Base-by-base conservation (phyloP, 1,139 yeast genomes). In the Insectozyma bohioensis region DNA sequence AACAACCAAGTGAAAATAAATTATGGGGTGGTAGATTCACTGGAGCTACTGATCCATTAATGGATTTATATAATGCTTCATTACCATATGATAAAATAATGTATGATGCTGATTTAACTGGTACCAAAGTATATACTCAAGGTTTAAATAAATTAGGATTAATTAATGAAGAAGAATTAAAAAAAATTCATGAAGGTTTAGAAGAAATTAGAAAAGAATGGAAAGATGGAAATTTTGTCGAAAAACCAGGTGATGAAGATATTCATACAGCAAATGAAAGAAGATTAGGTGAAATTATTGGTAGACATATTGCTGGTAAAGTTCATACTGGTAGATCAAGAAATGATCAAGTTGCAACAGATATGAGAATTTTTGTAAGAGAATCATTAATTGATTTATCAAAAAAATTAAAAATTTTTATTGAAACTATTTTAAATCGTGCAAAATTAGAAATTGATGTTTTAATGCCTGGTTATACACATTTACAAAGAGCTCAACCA, bases 11-110 rank as follows among this genome's bases (percentile, higher is more conserved):
- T 30, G 77, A 68, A 62, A 63, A 58, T 45, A 88, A 83, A 60
- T 73, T 94, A 46, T 92, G 99, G 99, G 99, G 99, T 48, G 99
- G 99, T 54, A 80, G 99, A 60, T 92, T 92, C 65, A 92, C 98
- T 37, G 97, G 94, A 2, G 92, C 92, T 44, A 81, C 95, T 15
- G 99, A 92, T 51, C 98, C 99, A 6, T 69, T 92, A 54, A 92
- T 92, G 99, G 95, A 92, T 56, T 71, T 88, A 37, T 92, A 92
- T 72, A 94, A 92, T 64, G 96, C 97, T 2, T 90, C 97, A 1
- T 69, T 92, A 46, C 97, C 98, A 3, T 94, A 92, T 52, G 99
- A 92, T 61, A 75, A 90, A 67, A 82, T 76, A 52, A 92, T 92
- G 97, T 92, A 84, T 64, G 81, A 78, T 36, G 97, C 95, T 5